These are phyloP conservation scores for Barbarea vulgaris DNA, from an alignment of 345 rosid species.

Conservation along the genomic window DNA sequence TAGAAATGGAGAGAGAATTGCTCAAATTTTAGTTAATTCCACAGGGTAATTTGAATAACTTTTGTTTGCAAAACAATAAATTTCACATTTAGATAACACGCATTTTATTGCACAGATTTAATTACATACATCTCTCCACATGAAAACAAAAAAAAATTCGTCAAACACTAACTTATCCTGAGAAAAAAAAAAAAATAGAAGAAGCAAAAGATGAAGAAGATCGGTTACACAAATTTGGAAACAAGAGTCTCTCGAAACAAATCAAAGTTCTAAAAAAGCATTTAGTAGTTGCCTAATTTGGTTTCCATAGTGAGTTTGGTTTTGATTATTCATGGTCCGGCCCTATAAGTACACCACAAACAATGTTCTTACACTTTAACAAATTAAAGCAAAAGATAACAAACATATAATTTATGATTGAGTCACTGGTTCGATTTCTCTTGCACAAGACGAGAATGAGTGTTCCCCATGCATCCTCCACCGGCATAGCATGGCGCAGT, in stretches of 20 bases:
- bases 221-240: conserved; percentile 18
- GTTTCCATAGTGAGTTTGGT: not conserved
- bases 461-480: conserved; percentile 44
- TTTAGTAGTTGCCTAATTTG: not conserved
- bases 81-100: not conserved
- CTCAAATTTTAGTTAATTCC: not conserved
- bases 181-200: not conserved
- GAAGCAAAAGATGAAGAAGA: conserved; percentile 16
- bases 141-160: not conserved
- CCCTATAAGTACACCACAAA: conserved; percentile 5
- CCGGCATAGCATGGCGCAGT: conserved; percentile 34
- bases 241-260: conserved; percentile 22
- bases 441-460: conserved; percentile 32
- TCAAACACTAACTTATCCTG: conserved; percentile 37
- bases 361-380: conserved; percentile 14
- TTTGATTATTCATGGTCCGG: not conserved
- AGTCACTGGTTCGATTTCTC: conserved; percentile 23
- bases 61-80: not conserved
- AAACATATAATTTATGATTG: conserved; percentile 4
- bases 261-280: conserved; percentile 15
- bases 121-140: conserved; percentile 19
- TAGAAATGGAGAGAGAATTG: no score
- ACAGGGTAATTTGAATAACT: not conserved
- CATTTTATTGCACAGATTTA: conserved; percentile 1
- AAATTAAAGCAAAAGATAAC: conserved; percentile 3